A percentile compares a stretch with the other conserved stretches of the same genome.
These are phyloP conservation scores for Niveomyces coronatus DNA, from an alignment of 2,329 filamentous ascomycete genomes.

Conservation along the genomic window DNA sequence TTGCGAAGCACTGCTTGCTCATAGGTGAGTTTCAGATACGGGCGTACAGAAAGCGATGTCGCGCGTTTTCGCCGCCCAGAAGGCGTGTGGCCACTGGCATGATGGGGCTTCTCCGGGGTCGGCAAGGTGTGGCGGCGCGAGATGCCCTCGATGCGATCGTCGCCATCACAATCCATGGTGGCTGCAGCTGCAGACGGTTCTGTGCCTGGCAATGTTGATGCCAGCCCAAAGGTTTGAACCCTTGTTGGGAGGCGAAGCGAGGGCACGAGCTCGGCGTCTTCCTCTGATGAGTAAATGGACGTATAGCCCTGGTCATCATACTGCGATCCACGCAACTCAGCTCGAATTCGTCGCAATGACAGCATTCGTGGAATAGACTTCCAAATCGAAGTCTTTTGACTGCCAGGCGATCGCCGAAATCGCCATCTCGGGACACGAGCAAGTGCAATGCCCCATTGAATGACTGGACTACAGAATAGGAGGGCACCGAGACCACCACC, in stretches of 20 bases:
- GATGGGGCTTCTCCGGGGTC: conserved; percentile 24
- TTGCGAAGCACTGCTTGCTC: conserved; percentile 66
- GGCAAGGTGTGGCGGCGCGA: conserved; percentile 44
- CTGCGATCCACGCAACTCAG: conserved; percentile 23
- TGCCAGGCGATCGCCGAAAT: conserved; percentile 49
- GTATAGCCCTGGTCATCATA: conserved; percentile 24
- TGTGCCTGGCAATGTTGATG: not conserved
- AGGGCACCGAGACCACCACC: conserved; percentile 69
- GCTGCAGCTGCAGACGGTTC: conserved; percentile 10
- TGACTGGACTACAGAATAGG: conserved; percentile 59
- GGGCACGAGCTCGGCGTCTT: conserved; percentile 17
- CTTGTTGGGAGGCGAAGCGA: conserved; percentile 15
- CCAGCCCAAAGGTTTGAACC: conserved; percentile 20
- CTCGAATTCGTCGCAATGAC: conserved; percentile 37
- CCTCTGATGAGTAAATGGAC: conserved; percentile 21
- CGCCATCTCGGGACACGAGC: conserved; percentile 89
- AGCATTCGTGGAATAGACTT: conserved; percentile 31
- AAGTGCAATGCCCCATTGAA: conserved; percentile 75
- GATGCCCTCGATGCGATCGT: conserved; percentile 14
- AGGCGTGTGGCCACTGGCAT: conserved; percentile 42
- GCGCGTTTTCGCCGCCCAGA: conserved; percentile 57
- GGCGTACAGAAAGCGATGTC: conserved; percentile 52
- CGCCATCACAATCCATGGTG: conserved; percentile 12
- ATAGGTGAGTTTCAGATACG: conserved; percentile 72
- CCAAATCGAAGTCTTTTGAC: conserved; percentile 25